Evolutionary conservation across 2,329 filamentous ascomycete genomes (phyloP).

Genomic region (Penicillium verrucosum): DNA sequence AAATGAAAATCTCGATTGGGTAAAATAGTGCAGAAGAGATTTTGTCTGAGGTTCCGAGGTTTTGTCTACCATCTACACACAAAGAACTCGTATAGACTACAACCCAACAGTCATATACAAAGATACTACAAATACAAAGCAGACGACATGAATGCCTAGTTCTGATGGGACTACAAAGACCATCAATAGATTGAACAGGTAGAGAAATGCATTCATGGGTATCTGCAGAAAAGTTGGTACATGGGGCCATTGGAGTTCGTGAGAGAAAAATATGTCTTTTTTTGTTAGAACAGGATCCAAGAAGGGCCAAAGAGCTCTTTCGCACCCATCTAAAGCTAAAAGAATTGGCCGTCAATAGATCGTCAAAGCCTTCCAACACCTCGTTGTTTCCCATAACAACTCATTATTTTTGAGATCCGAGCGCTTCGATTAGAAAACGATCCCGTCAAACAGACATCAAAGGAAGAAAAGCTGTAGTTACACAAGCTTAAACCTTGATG

Average conservation of each 20-base stretch:
- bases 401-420: conserved; percentile 17
- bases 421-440: conserved; percentile 24
- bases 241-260: conserved; percentile 27
- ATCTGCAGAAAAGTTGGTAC: conserved; percentile 37
- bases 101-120: not conserved
- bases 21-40: not conserved
- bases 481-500: conserved; percentile 84
- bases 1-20: not conserved
- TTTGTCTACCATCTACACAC: not conserved
- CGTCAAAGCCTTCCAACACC: conserved; percentile 28
- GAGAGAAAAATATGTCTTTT: conserved; percentile 21
- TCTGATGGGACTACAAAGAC: conserved; percentile 16
- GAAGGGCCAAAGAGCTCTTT: conserved; percentile 24
- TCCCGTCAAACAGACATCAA: conserved; percentile 27
- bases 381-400: conserved; percentile 21
- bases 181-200: conserved; percentile 22
- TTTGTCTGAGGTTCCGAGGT: too few relatives aligned
- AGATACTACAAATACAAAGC: conserved; percentile 1
- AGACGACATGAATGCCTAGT: conserved; percentile 26
- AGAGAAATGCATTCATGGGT: conserved; percentile 42
- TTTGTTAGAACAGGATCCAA: conserved; percentile 29
- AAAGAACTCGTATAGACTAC: not conserved
- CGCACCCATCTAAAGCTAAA: conserved; percentile 36
- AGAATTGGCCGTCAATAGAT: conserved; percentile 30
- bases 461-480: conserved; percentile 11